These are phyloP conservation scores for Trypanosoma cruzi DNA, from an alignment of 208 protist genomes.

Conservation along the genomic window DNA sequence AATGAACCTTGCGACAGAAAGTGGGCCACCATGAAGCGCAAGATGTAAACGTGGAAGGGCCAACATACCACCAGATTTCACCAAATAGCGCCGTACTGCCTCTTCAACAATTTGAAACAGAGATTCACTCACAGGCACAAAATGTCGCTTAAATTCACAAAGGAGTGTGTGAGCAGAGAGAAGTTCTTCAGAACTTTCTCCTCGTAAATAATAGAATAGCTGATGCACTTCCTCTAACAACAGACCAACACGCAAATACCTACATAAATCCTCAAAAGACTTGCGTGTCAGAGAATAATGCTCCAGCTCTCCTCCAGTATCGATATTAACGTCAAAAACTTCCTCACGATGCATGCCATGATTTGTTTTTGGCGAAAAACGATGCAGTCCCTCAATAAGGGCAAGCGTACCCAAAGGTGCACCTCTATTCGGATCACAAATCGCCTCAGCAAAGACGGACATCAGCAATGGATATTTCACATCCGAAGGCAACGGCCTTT, in stretches of 20 bases:
- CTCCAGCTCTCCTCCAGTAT: slow-evolving; percentile 5
- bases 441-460: slow-evolving; percentile 59
- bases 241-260: slow-evolving; percentile 40
- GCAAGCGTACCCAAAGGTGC: slow-evolving; percentile 50
- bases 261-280: slow-evolving; percentile 65
- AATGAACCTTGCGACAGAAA: slow-evolving; percentile 60
- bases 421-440: slow-evolving; percentile 35
- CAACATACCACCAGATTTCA: slow-evolving; percentile 33
- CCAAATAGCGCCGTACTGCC: slow-evolving; percentile 44
- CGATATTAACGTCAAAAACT: slow-evolving; percentile 21
- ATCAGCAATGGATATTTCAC: slow-evolving; percentile 71
- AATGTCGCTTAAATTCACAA: slow-evolving; percentile 54
- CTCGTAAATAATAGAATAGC: slow-evolving; percentile 63
- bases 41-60: slow-evolving; percentile 57
- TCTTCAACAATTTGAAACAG: slow-evolving; percentile 34
- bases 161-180: slow-evolving; percentile 45
- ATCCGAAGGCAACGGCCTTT: slow-evolving; percentile 41
- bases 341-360: neutral
- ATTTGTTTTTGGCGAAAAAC: slow-evolving; percentile 20
- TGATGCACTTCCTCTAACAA: slow-evolving; percentile 41
- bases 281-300: slow-evolving; percentile 31
- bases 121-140: slow-evolving; percentile 60
- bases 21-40: slow-evolving; percentile 29
- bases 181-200: slow-evolving; percentile 28
- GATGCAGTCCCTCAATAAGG: slow-evolving; percentile 36